phyloP scores from a whole-genome alignment of 208 protist species.

The Acanthamoeba culbertsoni region DNA sequence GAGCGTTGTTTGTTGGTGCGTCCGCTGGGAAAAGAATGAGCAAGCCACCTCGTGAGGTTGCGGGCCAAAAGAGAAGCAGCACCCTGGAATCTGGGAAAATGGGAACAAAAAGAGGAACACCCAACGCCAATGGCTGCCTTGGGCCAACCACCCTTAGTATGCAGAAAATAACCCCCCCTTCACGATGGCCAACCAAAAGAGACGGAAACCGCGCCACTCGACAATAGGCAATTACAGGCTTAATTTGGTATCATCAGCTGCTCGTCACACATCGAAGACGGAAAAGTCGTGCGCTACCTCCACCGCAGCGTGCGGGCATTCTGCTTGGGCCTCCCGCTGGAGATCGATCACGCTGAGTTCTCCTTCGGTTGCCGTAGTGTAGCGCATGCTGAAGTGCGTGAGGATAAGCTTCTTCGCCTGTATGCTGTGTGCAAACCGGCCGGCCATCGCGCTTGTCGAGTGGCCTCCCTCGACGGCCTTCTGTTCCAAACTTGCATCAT shows the following conservation, averaged over 20 bases:
- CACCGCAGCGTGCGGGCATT: slow-evolving; percentile 20
- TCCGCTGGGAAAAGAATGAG: too few species aligned
- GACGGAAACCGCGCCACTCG: too few species aligned
- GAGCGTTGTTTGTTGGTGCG: too few species aligned
- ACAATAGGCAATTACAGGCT: too few species aligned
- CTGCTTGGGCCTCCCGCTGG: slow-evolving; percentile 1
- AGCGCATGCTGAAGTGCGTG: slow-evolving; percentile 66
- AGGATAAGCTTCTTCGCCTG: slow-evolving; percentile 64
- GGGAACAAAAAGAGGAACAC: neutral
- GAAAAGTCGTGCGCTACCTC: slow-evolving; percentile 1
- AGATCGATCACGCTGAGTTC: slow-evolving; percentile 6
- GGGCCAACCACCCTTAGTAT: too few species aligned
- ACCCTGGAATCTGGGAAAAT: too few species aligned
- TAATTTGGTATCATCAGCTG: neutral
- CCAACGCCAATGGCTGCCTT: neutral
- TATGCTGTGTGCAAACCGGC: slow-evolving; percentile 42
- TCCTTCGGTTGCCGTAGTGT: slow-evolving; percentile 7
- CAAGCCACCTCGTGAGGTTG: too few species aligned
- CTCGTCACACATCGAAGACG: neutral
- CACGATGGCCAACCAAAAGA: too few species aligned
- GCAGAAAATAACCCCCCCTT: neutral
- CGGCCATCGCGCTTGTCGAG: slow-evolving; percentile 63
- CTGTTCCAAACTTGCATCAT: neutral
- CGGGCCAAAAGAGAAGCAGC: too few species aligned
- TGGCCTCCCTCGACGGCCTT: slow-evolving; percentile 63